These are phyloP conservation scores for Penicillium verhagenii DNA, from an alignment of 495 filamentous ascomycete genomes.

Conservation along the genomic window DNA sequence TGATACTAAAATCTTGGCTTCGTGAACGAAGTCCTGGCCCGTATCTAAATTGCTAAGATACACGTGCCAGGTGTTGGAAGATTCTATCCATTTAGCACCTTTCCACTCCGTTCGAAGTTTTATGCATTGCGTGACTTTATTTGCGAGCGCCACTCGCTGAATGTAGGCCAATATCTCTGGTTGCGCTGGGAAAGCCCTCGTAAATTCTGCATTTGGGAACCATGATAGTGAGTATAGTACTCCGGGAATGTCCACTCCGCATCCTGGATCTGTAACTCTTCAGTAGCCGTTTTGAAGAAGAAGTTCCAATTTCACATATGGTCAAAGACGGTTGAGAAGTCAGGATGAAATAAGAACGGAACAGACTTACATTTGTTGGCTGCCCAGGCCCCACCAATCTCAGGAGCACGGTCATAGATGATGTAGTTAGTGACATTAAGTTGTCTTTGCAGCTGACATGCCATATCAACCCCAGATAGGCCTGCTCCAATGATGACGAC, in stretches of 20 bases:
- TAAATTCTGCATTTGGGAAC: conserved; percentile 26
- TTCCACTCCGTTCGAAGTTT: conserved; percentile 7
- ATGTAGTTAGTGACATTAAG: conserved; percentile 22
- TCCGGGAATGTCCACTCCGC: conserved; percentile 29
- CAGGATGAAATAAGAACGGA: too few species aligned
- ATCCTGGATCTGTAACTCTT: conserved; percentile 23
- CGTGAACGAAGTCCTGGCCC: conserved; percentile 13
- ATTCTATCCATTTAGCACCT: conserved; percentile 10
- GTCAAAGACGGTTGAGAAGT: too few species aligned
- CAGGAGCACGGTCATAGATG: conserved; percentile 26
- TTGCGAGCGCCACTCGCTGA: conserved; percentile 1
- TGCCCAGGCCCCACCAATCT: conserved; percentile 29
- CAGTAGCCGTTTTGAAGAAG: background rate
- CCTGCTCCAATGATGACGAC: conserved; percentile 31
- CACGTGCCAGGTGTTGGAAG: conserved; percentile 7
- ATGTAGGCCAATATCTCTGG: conserved; percentile 12
- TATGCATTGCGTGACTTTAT: conserved; percentile 3
- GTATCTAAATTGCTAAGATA: conserved; percentile 8
- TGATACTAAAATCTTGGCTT: conserved; percentile 45
- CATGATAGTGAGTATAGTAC: conserved; percentile 29
- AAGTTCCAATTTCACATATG: too few species aligned
- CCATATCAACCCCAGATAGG: conserved; percentile 28
- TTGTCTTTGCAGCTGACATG: conserved; percentile 21
- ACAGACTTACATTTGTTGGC: conserved; percentile 28
- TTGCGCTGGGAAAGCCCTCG: conserved; percentile 20